Evolutionary conservation across 202 grass and related monocot genomes (phyloP), one percentile per base, ranked within the genome.

Genomic region (Schoenoplectus tabernaemontani): DNA sequence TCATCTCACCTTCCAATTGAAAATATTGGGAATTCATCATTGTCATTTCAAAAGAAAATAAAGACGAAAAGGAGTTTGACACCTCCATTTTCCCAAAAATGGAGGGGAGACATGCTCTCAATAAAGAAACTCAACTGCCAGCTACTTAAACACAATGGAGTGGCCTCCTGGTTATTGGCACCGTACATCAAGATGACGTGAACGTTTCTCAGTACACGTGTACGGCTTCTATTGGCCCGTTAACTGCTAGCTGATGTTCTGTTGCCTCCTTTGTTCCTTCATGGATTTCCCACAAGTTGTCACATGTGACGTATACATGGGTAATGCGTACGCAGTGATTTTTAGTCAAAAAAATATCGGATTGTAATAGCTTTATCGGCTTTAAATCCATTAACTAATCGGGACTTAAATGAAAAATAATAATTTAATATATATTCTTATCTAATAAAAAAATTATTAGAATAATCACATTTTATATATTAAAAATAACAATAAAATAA

Each of bases 61-160:
- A n/a, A n/a, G n/a, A n/a, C n/a, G n/a, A n/a, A n/a, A n/a, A n/a
- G 2, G 32, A 8, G 5, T 1, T 44, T 19, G 38, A 44, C 0
- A 5, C 26, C 12, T 50, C 12, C 5, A 32, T 2, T 54, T 33
- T 36, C 0, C 0, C 9, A 36, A 12, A 75, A 75, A 36, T 75
- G 47, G 16, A 75, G 70, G 24, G 69, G 15, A 51, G 3, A 15
- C 2, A 0, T 22, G 17, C 1, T 23, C 9, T 83, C 8, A 83
- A 79, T 64, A 60, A 47, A 48, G 64, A 54, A 77, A 60, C 82
- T 85, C 92, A 91, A 91, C 92, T 50, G 78, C 30, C 85, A 80
- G 57, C 13, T 82, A 26, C 85, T 80, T 34, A 83, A 20, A 30
- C 32, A 86, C 64, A 91, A 86, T 95, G 83, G 83, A 64, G n/a